Base-by-base conservation (phyloP, 805 yeast genomes). In the Wickerhamomyces ciferrii region DNA sequence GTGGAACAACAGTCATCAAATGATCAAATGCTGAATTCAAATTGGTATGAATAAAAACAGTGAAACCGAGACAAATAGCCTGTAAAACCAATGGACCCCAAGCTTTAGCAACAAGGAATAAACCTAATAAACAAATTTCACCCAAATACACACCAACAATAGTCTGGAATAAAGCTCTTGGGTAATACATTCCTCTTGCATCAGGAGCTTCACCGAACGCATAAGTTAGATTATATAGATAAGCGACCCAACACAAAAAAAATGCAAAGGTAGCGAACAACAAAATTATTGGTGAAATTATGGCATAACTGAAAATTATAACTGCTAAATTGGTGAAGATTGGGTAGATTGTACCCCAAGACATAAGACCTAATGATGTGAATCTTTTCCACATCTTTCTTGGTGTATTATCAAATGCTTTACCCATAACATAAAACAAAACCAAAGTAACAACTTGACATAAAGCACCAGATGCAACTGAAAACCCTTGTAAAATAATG, bases 11-110 rank as follows among this genome's bases (percentile, higher is more conserved):
- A 0, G 60, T 59, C 50, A 84, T 59, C 60, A 90, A 70, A 13
- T 75, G 72, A 47, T 76, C 83, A 60, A 89, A 87, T 0, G 97
- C 88, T 9, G 60, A 50, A 51, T 74, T 78, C 60, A 92, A 64
- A 51, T 79, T 76, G 27, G 79, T 17, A 58, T 92, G 97, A 48
- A 78, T 72, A 60, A 87, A 83, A 4, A 76, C 76, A 0, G 97
- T 88, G 53, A 75, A 65, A 9, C 75, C 77, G 14, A 88, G 57
- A 38, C 84, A 71, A 43, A 91, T 72, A 2, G 80, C 82, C 63
- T 86, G 87, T 45, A 92, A 67, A 3, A 83, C 87, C 52, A 90
- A 75, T 34, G 97, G 96, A 40, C 97, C 98, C 97, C 97, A 92
- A 38, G 95, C 85, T 72, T 88, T 88, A 50, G 95, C 90, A 46